A percentile compares a stretch with the other conserved stretches of the same genome.
phyloP scores from a whole-genome alignment of 495 filamentous ascomycete species.

The Friedmanniomyces simplex region DNA sequence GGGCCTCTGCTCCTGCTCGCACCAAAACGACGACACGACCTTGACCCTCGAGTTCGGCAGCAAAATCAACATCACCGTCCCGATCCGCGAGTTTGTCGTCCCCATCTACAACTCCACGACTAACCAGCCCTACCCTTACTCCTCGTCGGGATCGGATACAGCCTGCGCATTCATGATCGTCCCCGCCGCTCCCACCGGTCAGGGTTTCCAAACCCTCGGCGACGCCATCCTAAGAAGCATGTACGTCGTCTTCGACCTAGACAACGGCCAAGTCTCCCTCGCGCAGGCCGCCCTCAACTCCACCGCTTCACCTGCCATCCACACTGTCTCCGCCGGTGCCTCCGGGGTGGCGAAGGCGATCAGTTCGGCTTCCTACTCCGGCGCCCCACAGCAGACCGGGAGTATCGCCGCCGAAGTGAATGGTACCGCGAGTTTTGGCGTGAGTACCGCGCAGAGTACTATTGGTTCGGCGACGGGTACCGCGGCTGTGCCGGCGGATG shows the following conservation, averaged over 20 bases:
- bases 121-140: slow-evolving; percentile 4
- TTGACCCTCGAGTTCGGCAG: slow-evolving; percentile 7
- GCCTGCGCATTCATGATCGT: slow-evolving; percentile 10
- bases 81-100: slow-evolving; percentile 16
- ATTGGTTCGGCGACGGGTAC: slow-evolving; percentile 12
- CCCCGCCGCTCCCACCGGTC: background rate
- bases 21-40: slow-evolving; percentile 1
- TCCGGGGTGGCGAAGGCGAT: slow-evolving; percentile 5
- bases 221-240: slow-evolving; percentile 17
- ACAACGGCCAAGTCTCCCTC: slow-evolving; percentile 11
- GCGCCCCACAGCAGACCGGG: background rate
- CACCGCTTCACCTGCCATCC: slow-evolving; percentile 4
- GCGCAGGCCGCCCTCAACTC: slow-evolving; percentile 15
- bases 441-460: slow-evolving; percentile 3
- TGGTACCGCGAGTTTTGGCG: background rate
- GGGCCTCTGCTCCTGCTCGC: slow-evolving; percentile 5
- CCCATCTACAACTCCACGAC: slow-evolving; percentile 17
- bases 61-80: slow-evolving; percentile 15
- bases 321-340: slow-evolving; percentile 6
- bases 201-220: slow-evolving; percentile 15
- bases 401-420: slow-evolving; percentile 2
- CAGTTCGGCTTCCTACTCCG: background rate
- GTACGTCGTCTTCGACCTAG: slow-evolving; percentile 23
- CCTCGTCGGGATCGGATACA: background rate
- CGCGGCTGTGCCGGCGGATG: slow-evolving; percentile 11